Evolutionary conservation across 2,329 filamentous ascomycete species (phyloP), one percentile per base, ranked within the genome.

Genomic region (Malbranchea zuffiana): DNA sequence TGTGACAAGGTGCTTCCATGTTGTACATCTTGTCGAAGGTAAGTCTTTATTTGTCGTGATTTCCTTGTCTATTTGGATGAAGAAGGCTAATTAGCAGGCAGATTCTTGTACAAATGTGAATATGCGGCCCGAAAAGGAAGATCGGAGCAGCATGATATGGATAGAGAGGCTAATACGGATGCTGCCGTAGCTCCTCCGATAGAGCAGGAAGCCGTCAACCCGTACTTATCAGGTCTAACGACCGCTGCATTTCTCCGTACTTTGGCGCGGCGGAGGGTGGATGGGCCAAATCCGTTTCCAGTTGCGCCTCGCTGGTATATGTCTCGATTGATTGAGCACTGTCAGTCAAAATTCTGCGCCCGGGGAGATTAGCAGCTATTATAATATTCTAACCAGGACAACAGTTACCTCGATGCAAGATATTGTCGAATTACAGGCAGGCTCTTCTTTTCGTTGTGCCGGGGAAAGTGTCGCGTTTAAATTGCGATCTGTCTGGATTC

Each of bases 291-390:
- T n/a, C 30, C 35, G 18, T 41, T 36, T 27, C 39, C 39, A 5
- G 5, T 41, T 18, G 17, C 34, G 12, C 18, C 33, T 6, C 16
- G 16, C 17, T 41, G 39, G 39, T 41, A 41, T 41, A 41, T 41
- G 28, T 24, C 39, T 6, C 31, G 29, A 24, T 18, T 41, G 15
- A 20, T 40, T 10, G 32, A 35, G 23, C 34, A 35, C 20, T 40
- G 38, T 40, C 29, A 36, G 38, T 23, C 8, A 23, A 10, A 13
- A 16, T 16, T 11, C 18, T 25, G 13, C 5, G n/a, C 13, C 2
- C 5, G 15, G 11, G 15, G 27, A 12, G 6, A 20, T 29, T 8
- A 12, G n/a, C n/a, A 20, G 3, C 18, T 21, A n/a, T 7, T 27
- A 12, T 10, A 7, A 18, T n/a, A n/a, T n/a, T 28, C 34, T 36